Evolutionary conservation across 257 asterid genomes (phyloP).

Genomic region (Jacaranda mimosifolia): DNA sequence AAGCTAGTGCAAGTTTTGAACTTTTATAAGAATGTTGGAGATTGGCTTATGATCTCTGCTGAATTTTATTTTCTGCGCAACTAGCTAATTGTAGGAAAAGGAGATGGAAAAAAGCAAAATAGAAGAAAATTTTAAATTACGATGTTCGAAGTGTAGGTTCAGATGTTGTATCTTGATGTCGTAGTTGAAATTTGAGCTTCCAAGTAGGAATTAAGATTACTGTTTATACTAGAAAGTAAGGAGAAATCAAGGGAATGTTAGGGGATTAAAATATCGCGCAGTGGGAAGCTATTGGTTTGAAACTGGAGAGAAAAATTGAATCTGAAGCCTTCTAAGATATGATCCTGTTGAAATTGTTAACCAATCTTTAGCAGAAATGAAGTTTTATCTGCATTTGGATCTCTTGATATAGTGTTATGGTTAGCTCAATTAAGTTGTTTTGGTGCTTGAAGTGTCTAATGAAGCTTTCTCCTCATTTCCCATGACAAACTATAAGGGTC

Average conservation of each 20-base stretch:
- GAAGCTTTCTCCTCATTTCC: background rate
- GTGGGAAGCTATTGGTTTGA: background rate
- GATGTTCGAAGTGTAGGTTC: constrained; percentile 8
- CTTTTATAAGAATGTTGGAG: constrained; percentile 20
- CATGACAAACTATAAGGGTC: background rate
- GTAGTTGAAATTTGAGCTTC: background rate
- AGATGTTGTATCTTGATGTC: constrained; percentile 15
- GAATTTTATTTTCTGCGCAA: constrained; percentile 4
- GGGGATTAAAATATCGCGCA: background rate
- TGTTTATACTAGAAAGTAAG: background rate
- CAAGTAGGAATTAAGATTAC: background rate
- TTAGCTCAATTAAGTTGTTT: constrained; percentile 23
- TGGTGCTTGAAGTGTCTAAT: background rate
- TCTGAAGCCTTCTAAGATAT: background rate
- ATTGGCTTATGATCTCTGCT: constrained; percentile 28
- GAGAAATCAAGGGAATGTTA: constrained; percentile 12
- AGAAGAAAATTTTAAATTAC: background rate
- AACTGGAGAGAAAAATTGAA: background rate
- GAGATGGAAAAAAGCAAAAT: background rate
- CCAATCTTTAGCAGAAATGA: background rate
- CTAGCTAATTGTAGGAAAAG: background rate
- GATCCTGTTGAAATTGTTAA: background rate
- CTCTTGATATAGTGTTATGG: background rate
- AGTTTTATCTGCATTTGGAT: background rate
- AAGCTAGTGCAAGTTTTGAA: constrained; percentile 22